Percentiles rank a stretch among this genome's conserved stretches.
Evolutionary conservation across 140 eudicot genomes (phyloP).

Genomic region (Bidens hawaiensis): DNA sequence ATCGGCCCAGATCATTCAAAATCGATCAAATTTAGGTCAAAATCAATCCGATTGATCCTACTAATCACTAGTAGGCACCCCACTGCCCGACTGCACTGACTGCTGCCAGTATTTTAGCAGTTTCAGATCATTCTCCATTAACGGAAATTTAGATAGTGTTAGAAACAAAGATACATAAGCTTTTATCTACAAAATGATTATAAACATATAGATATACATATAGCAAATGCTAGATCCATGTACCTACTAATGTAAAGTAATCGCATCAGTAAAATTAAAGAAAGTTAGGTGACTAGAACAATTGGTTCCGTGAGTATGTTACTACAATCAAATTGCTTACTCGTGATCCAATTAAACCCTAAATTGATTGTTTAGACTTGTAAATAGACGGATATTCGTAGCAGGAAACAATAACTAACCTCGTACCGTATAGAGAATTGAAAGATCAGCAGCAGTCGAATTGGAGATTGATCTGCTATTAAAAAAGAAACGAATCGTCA

Average conservation of each 20-base stretch:
- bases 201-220: neutral
- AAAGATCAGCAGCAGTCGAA: conserved; percentile 19
- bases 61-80: no score
- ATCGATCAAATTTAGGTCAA: no score
- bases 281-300: neutral
- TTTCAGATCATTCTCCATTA: neutral
- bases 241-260: conserved; percentile 4
- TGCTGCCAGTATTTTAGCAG: neutral
- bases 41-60: no score
- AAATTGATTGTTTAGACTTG: conserved; percentile 6
- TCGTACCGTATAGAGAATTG: conserved; percentile 4
- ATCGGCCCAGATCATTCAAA: no score
- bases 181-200: neutral
- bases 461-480: conserved; percentile 6
- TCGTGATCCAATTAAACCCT: conserved; percentile 19
- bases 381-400: neutral
- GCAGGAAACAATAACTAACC: conserved; percentile 1
- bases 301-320: no score
- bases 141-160: neutral
- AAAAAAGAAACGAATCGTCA: neutral
- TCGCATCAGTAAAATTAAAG: neutral
- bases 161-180: neutral
- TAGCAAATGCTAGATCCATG: neutral
- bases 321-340: neutral
- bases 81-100: no score